These are phyloP conservation scores for Boletus edulis DNA, from an alignment of 768 basidiomycete species.

Conservation along the genomic window DNA sequence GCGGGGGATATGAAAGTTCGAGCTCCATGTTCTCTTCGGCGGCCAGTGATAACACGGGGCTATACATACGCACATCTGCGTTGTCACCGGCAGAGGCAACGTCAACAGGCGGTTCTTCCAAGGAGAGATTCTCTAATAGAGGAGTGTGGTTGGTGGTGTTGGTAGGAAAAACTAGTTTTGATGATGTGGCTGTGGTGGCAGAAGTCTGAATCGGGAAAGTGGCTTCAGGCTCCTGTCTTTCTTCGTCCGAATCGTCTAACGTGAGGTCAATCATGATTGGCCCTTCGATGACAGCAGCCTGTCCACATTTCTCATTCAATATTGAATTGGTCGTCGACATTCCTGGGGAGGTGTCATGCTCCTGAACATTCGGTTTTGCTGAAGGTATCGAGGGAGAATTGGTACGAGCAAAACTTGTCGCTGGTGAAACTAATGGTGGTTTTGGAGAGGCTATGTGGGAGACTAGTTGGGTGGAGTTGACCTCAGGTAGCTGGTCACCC, in stretches of 20 bases:
- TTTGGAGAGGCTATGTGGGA: background rate
- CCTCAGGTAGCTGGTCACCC: background rate
- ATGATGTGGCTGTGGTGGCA: background rate
- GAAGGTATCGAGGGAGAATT: background rate
- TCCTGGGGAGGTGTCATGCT: background rate
- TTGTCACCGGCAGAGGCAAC: background rate
- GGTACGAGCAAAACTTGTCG: background rate
- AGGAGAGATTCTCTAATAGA: constrained; percentile 19
- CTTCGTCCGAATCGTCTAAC: constrained; percentile 21
- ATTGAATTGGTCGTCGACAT: background rate
- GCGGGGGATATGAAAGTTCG: constrained; percentile 5
- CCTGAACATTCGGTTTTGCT: background rate
- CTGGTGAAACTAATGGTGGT: background rate
- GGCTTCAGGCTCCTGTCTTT: constrained; percentile 6
- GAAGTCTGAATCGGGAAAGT: constrained; percentile 8
- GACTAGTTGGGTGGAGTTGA: background rate
- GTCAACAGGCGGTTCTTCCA: constrained; percentile 15
- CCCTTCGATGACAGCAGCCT: constrained; percentile 2
- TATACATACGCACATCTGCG: constrained; percentile 23
- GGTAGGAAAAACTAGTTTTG: constrained; percentile 6
- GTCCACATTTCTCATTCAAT: background rate
- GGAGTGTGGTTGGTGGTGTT: constrained; percentile 17
- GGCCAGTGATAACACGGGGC: constrained; percentile 10
- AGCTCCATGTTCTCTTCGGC: constrained; percentile 12
- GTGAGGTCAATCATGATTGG: constrained; percentile 30